A percentile compares a stretch with the other conserved stretches of the same genome.
Evolutionary conservation across 2,329 filamentous ascomycete genomes (phyloP).

Genomic region (Diaporthe amygdali): DNA sequence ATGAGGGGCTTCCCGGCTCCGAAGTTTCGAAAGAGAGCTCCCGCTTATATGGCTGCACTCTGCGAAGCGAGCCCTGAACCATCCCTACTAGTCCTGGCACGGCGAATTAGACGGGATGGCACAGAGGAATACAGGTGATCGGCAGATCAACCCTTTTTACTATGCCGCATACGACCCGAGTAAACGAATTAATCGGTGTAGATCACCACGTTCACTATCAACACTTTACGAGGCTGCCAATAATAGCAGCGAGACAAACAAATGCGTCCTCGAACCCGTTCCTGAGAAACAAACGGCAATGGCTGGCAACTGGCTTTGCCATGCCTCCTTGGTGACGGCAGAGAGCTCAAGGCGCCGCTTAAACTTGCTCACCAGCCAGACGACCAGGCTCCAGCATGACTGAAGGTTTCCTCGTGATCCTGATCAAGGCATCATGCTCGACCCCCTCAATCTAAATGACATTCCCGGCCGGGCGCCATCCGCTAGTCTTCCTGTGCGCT

Average conservation of each 20-base stretch:
- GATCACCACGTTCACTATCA: not conserved
- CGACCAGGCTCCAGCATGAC: slow-evolving; percentile 6
- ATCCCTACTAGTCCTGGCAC: not conserved
- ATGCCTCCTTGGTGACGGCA: not conserved
- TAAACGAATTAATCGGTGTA: not conserved
- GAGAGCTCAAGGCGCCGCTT: not conserved
- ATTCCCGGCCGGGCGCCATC: slow-evolving; percentile 11
- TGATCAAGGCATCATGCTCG: slow-evolving; percentile 7
- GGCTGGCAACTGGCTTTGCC: not conserved
- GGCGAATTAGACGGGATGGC: slow-evolving; percentile 7
- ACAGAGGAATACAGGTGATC: not conserved
- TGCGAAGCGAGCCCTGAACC: not conserved
- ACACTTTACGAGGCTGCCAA: not conserved
- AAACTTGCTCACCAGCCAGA: not conserved
- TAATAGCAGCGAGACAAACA: not conserved
- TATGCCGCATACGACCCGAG: not conserved
- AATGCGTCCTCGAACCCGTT: not conserved
- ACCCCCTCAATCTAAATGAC: not conserved
- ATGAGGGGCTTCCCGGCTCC: slow-evolving; percentile 18
- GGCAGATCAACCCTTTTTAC: not conserved
- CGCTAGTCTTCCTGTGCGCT: not conserved
- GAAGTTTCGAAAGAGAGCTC: slow-evolving; percentile 8
- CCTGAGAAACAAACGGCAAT: not conserved
- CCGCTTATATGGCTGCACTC: not conserved
- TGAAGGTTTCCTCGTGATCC: slow-evolving; percentile 9